phyloP scores from a whole-genome alignment of 2,329 filamentous ascomycete genomes.

The Diaporthe amygdali region DNA sequence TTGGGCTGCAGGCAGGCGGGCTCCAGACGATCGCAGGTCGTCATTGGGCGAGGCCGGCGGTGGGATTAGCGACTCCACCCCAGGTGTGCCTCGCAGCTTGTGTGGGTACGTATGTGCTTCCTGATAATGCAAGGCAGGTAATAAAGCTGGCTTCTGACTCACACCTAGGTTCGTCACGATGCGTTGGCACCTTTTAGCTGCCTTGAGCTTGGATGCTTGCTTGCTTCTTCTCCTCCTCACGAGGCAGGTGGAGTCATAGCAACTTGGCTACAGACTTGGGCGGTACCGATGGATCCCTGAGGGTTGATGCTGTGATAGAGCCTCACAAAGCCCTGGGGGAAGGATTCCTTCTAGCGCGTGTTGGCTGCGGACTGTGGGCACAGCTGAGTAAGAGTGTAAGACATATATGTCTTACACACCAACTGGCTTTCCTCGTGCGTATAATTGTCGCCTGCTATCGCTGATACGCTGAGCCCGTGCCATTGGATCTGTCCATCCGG shows the following conservation, averaged over 20 bases:
- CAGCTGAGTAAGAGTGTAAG: constrained; percentile 21
- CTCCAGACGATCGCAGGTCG: background rate
- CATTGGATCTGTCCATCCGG: background rate
- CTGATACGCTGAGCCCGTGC: background rate
- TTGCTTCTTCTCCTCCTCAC: background rate
- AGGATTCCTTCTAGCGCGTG: background rate
- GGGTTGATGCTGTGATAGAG: constrained; percentile 2
- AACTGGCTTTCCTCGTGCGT: background rate
- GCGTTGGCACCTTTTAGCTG: constrained; percentile 14
- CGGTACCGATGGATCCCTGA: background rate
- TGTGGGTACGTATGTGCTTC: constrained; percentile 19
- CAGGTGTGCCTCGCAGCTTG: constrained; percentile 19
- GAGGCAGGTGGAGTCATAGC: background rate
- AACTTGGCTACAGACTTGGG: constrained; percentile 6
- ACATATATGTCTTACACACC: constrained; percentile 21
- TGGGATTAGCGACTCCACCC: constrained; percentile 6
- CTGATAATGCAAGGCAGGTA: constrained; percentile 10
- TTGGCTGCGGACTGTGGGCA: background rate
- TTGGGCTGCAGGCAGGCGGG: background rate
- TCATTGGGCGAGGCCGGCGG: background rate
- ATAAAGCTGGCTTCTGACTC: constrained; percentile 12
- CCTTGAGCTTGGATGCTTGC: constrained; percentile 8
- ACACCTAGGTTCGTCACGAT: constrained; percentile 16
- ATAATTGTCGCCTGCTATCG: constrained; percentile 15
- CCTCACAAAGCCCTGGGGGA: background rate